Evolutionary conservation across 2,329 filamentous ascomycete species (phyloP), one percentile per base, ranked within the genome.

Genomic region (Aureobasidium sp.): DNA sequence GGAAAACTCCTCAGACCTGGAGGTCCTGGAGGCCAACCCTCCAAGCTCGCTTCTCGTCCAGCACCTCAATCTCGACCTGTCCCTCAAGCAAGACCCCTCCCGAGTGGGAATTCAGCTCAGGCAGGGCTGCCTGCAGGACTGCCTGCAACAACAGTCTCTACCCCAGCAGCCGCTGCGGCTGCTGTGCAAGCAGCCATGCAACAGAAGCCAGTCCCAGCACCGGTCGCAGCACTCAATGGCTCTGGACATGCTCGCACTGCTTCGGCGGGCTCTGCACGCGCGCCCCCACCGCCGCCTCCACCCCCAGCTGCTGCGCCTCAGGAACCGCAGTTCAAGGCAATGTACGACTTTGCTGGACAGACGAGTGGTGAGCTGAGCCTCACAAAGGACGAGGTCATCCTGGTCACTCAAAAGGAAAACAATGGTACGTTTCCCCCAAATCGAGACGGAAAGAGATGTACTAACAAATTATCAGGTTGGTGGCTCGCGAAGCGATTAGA

Each of bases 1-100:
- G 93, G 93, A 59, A 95, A 95, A 69, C 81, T 98, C 42, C 87
- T 98, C 65, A 89, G 85, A 68, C 90, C 88, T 48, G 90, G 90
- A 59, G 89, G 89, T n/a, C 90, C 89, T 41, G 83, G 83, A 53
- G 88, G 89, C 51, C 82, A 84, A 54, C 88, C 86, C 22, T 88
- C 89, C 14, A 88, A 90, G 66, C 67, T 86, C 63, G 78, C 82
- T 61, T 69, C 70, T 60, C 74, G 73, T 54, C 70, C 76, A 56
- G 53, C 64, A 67, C 60, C 68, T 45, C 63, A 69, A 60, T 63
- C 72, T 17, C 71, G 71, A 58, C 68, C 77, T 4, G 70, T 76
- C n/a, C 76, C 78, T 29, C 75, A 72, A 56, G 67, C 71, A 14
- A 61, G 62, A 32, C 66, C 67, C 21, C 56, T 69, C 24, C 66